Base-by-base conservation (phyloP, 768 basidiomycete species). In the Rhodotorula babjevae region DNA sequence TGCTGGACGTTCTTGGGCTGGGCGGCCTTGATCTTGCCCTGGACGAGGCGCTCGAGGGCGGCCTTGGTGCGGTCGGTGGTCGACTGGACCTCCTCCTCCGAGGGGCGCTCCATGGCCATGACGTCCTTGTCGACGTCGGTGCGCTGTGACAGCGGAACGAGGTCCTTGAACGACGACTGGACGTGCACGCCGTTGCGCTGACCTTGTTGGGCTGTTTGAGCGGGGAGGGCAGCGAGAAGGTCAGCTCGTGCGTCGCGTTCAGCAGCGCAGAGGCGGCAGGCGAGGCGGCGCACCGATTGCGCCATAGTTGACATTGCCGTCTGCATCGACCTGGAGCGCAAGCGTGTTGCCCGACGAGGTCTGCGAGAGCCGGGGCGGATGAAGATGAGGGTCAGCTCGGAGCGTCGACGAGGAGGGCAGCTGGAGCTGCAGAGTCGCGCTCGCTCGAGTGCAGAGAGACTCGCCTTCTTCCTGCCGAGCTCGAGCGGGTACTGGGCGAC, bases 11-110 rank as follows among this genome's bases (percentile, higher is more conserved):
- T 89, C 83, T 96, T 97, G 0, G 96, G 95, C 78, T 98, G 95
- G 3, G 95, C 93, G 19, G 95, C 95, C 82, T 98, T 98, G 82
- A 99, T 99, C 82, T 95, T 96, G 60, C 91, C 92, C 69, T 90
- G 90, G 40, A 92, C 91, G 59, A 98, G 85, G 81, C 92, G 92
- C 82, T 98, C 95, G 33, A 99, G 85, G 1, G 96, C 96, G 21
- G 88, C 87, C 50, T 89, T 87, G 0, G 96, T 99, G 76, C 88
- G 89, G 47, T 97, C 94, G 0, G 93, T 87, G 0, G 94, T 98
- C n/a, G 84, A 85, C 78, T 90, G 88, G 14, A 98, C 89, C 36
- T 95, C 91, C 0, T 93, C 92, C 77, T 96, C 96, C 9, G 93
- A 90, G 1, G 96, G 96, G 16, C 95, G 85, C 60, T 96, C 95